These are phyloP conservation scores for Fusarium denticulatum DNA, from an alignment of 2,329 filamentous ascomycete genomes.

Conservation along the genomic window DNA sequence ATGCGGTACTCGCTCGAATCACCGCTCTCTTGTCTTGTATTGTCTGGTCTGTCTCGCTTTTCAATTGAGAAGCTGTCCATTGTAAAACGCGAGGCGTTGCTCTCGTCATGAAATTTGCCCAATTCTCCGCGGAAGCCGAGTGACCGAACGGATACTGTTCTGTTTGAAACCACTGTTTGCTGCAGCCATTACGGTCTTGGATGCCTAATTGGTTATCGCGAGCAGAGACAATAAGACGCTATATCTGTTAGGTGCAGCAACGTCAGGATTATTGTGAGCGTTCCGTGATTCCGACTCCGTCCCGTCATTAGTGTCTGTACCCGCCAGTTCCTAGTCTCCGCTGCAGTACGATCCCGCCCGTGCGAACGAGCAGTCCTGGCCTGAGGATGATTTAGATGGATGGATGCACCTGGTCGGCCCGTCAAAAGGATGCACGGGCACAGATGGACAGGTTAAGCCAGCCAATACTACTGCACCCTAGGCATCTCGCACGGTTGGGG, in stretches of 20 bases:
- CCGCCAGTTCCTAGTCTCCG: conserved; percentile 27
- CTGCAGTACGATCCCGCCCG: conserved; percentile 32
- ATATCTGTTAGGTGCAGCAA: neutral
- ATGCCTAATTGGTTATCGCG: neutral
- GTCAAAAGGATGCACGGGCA: conserved; percentile 25
- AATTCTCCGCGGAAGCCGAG: conserved; percentile 6
- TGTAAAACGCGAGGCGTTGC: neutral
- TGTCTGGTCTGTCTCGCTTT: neutral
- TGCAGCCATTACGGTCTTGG: conserved; percentile 8
- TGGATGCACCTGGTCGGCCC: conserved; percentile 3
- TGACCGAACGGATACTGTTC: neutral
- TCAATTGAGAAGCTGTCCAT: conserved; percentile 9
- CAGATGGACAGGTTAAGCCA: conserved; percentile 8
- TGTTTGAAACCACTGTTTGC: neutral
- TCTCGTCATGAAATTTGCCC: neutral
- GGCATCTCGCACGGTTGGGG: conserved; percentile 36
- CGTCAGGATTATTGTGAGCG: conserved; percentile 3
- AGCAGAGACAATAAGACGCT: neutral
- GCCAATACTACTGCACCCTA: conserved; percentile 17
- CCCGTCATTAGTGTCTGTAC: conserved; percentile 31
- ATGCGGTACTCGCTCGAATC: conserved; percentile 12
- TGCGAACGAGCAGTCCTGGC: conserved; percentile 19
- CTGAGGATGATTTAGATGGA: neutral
- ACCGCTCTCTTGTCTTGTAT: neutral
- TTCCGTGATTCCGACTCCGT: conserved; percentile 31